A percentile compares a stretch with the other conserved stretches of the same genome.
Conservation (phyloP, 345 rosid genomes). For the Boechera stricta region DNA sequence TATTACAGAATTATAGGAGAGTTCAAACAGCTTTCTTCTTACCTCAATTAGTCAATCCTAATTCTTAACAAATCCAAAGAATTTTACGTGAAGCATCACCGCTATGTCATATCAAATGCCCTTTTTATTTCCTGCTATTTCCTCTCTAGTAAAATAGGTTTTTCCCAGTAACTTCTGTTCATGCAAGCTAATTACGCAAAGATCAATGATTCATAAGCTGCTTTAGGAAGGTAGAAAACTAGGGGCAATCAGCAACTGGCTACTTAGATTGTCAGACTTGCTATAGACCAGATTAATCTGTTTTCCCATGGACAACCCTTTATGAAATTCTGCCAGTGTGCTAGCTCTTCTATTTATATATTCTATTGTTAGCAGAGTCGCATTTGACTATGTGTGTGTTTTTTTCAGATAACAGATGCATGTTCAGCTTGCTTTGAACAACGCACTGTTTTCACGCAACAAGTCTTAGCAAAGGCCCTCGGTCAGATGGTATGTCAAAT, state of each 20-base stretch:
- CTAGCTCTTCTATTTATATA: constrained; percentile 12
- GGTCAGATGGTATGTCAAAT: constrained; percentile 76
- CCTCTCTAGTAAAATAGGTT: not conserved
- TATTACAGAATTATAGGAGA: constrained; percentile 15
- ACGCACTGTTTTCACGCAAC: constrained; percentile 94
- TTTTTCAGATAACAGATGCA: constrained; percentile 85
- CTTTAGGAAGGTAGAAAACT: constrained; percentile 17
- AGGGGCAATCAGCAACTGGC: constrained; percentile 26
- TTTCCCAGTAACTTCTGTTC: not conserved
- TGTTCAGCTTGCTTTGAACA: constrained; percentile 98
- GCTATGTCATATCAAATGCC: not conserved
- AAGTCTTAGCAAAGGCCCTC: constrained; percentile 94
- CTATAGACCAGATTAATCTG: constrained; percentile 15
- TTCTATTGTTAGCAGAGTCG: constrained; percentile 24
- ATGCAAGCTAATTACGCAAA: constrained; percentile 1
- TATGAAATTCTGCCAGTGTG: constrained; percentile 3
- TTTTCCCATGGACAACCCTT: not conserved
- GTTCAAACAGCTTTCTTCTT: not conserved
- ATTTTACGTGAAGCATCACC: constrained; percentile 15
- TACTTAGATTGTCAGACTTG: constrained; percentile 21
- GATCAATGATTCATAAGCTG: not conserved
- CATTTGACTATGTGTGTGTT: constrained; percentile 28
- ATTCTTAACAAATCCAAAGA: constrained; percentile 5
- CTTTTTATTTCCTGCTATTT: constrained; percentile 18
- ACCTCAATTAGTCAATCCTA: not conserved